Conservation (phyloP, 140 eudicot species). For the Flaveria floridana region DNA sequence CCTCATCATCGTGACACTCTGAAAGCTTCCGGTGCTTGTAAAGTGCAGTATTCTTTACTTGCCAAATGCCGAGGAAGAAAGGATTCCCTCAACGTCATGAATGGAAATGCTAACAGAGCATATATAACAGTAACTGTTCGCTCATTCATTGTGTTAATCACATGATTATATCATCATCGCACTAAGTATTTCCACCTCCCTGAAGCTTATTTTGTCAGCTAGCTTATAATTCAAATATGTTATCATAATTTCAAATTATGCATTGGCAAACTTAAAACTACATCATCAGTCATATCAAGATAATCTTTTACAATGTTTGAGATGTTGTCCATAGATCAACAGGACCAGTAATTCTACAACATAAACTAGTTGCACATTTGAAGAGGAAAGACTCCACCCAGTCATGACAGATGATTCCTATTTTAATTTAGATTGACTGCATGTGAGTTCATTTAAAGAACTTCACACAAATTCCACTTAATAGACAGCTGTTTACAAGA, state of each 20-base stretch:
- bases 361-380: constrained; percentile 15
- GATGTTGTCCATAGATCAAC: constrained; percentile 17
- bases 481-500: background rate
- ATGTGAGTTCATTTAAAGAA: constrained; percentile 1
- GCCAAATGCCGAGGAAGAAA: constrained; percentile 20
- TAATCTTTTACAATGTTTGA: background rate
- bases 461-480: constrained; percentile 20
- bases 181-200: constrained; percentile 5
- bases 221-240: background rate
- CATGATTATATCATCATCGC: constrained; percentile 14
- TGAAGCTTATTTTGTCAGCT: constrained; percentile 14
- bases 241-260: constrained; percentile 5
- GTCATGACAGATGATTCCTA: constrained; percentile 16
- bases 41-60: constrained; percentile 12
- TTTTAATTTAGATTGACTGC: constrained; percentile 15
- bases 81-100: background rate
- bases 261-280: constrained; percentile 11
- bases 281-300: background rate
- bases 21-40: constrained; percentile 21
- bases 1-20: background rate
- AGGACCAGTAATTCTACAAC: constrained; percentile 2
- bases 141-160: background rate
- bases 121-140: background rate
- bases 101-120: constrained; percentile 9
- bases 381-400: background rate